Evolutionary conservation across 768 basidiomycete species (phyloP), one percentile per base, ranked within the genome.

Genomic region (Boletus tylopilopsis): DNA sequence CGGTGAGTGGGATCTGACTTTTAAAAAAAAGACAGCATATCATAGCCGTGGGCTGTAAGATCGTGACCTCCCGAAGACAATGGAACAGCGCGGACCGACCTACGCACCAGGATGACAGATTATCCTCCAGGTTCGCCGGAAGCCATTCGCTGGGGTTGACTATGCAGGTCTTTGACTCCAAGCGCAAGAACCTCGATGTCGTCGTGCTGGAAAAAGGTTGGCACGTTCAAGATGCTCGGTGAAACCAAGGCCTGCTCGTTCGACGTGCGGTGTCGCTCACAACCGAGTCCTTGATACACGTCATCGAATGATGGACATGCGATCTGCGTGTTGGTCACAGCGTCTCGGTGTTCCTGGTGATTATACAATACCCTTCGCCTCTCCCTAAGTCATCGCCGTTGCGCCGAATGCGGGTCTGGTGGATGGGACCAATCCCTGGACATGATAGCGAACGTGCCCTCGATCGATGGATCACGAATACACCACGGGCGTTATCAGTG

Each of bases 151-250:
- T 16, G 64, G 69, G 18, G 62, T 61, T 16, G 64, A 66, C 6
- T 64, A 59, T 40, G 64, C 53, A 4, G 68, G 65, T 4, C 48
- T 71, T 71, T 35, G 65, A 63, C 45, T 58, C 55, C 24, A 57
- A 57, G 16, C 38, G 59, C 18, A 58, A 68, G 38, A 64, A 58
- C 6, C 62, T 61, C 51, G 48, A 61, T 10, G 64, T 64, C 9
- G 47, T 56, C 25, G 45, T 71, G 12, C 37, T 70, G 6, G 68
- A 66, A 33, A n/a, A 63, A 63, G 39, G 56, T 25, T 16, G 19
- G 19, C 22, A 27, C 47, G 35, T 42, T 65, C 38, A 51, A 53
- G 40, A 34, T 25, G 1, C 45, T 61, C 18, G 63, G 62, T 61
- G 42, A 52, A 54, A 24, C 16, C 11, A 15, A 29, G n/a, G n/a